Evolutionary conservation across 2,329 filamentous ascomycete species (phyloP), one percentile per base, ranked within the genome.

Genomic region (Byssoonygena ceratinophila): DNA sequence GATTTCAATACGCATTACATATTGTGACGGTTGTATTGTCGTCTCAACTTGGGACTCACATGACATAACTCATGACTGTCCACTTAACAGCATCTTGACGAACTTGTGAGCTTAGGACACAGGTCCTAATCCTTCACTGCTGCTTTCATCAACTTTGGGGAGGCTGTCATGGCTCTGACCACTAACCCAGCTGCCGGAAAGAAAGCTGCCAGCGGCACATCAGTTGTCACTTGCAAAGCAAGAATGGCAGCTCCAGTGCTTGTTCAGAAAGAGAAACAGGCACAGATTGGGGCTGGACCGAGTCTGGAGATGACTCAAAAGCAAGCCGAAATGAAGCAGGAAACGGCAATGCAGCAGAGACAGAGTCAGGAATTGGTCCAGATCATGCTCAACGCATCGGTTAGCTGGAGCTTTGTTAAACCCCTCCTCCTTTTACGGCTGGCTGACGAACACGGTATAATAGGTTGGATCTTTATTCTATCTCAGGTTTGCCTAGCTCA

Each of bases 361-460:
- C 73, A 76, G 56, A 76, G 73, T 54, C 62, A 70, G 36, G 71
- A 73, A 51, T 60, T 75, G 37, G 66, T 74, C 12, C 72, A 75
- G 60, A 74, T 72, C 3, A 66, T 75, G 58, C 59, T 76, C 8
- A 73, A 75, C 57, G 66, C 71, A 39, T 69, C 70, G 16, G 70
- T 74, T 55, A 64, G 71, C 18, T 23, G 16, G 8, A 12, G 54
- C 22, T 25, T 32, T 31, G 11, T 16, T 22, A 40, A 47, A 9
- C 27, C 27, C 4, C 25, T 48, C 2, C 46, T 53, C 32, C 51
- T 27, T 29, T 16, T 47, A 22, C 46, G 11, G 53, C 12, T 32
- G 55, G 54, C 51, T 57, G 47, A 57, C 31, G 6, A 16, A 23
- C 32, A 11, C 32, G 52, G 16, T n/a, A 22, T 27, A 16, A 18